Base-by-base conservation (phyloP, 495 filamentous ascomycete genomes). In the Lophiostoma macrostomum region DNA sequence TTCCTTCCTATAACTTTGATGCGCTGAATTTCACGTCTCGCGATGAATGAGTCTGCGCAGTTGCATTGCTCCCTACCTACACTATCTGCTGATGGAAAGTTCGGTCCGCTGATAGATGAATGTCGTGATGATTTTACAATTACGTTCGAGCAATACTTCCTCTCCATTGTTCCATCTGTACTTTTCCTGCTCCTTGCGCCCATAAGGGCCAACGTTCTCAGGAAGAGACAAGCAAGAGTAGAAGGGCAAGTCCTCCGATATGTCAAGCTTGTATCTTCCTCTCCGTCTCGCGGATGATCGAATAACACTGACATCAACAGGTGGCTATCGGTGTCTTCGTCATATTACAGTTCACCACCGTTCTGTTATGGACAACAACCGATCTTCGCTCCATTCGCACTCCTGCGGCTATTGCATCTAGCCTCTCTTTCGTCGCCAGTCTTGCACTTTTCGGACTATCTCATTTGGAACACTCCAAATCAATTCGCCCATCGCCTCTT, bases 101-200 rank as follows among this genome's bases (percentile, higher is more conserved):
- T 42, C 20, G 39, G 39, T 8, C 39, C 39, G 4, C 22, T 42
- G 10, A 18, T 42, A 5, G 39, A 42, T 5, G 39, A 23, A 8
- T 42, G 39, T 25, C 39, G 39, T 10, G 5, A 22, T 18, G 39
- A 42, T 23, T 42, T 42, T 23, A 42, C 39, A 42, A 23, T 42
- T 16, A 42, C 39, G 22, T 42, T 42, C 18, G 39, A 42, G 39
- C 39, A 42, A 23, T 42, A 42, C 18, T 42, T 42, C 39, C 27
- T 42, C 16, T 42, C 39, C 20, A 16, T 42, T 25, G 16, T 42
- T 5, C 39, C 39, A 10, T 42, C 39, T 8, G 20, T 42, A 7
- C 27, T 42, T 16, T 42, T 42, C 11, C 20, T 42, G 7, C 20
- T 42, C 7, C 39, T 42, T 8, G 22, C 39, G 39, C 39, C 39